Percentiles rank a stretch among this genome's conserved stretches.
phyloP scores from a whole-genome alignment of 202 grass and related monocot genomes.

The Panicum hallii region DNA sequence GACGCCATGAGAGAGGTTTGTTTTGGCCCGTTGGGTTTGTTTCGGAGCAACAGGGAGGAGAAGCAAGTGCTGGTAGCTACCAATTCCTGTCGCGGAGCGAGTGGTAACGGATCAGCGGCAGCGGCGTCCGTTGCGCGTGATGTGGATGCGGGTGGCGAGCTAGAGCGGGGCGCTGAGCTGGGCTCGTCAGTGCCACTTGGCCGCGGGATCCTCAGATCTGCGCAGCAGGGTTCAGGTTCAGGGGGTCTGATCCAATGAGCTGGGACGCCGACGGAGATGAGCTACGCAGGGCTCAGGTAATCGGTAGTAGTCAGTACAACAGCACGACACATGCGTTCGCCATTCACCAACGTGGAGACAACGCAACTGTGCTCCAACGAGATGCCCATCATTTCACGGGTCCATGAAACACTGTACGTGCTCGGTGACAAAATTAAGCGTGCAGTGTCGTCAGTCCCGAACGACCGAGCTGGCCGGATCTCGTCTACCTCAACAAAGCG shows the following conservation, averaged over 20 bases:
- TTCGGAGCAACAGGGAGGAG: background rate
- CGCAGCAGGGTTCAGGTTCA: background rate
- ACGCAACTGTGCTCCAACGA: background rate
- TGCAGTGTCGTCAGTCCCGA: too few species aligned
- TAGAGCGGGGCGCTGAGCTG: background rate
- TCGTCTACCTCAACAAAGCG: too few species aligned
- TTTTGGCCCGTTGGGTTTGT: background rate
- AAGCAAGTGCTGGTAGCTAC: background rate
- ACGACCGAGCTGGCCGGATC: too few species aligned
- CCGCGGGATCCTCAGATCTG: background rate
- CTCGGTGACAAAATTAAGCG: background rate
- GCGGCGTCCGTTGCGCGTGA: background rate
- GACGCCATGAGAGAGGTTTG: background rate
- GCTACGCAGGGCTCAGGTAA: background rate
- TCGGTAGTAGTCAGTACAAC: background rate
- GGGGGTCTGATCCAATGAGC: background rate
- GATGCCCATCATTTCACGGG: background rate
- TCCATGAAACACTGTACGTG: background rate
- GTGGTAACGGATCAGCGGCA: background rate
- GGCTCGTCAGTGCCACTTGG: conserved; percentile 24
- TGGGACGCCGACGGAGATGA: background rate
- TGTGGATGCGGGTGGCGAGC: conserved; percentile 4
- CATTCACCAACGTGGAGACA: background rate
- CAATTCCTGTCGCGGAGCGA: background rate
- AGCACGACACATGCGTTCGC: background rate